Conservation (phyloP, 1,284 basidiomycete genomes). For the Malassezia sympodialis region DNA sequence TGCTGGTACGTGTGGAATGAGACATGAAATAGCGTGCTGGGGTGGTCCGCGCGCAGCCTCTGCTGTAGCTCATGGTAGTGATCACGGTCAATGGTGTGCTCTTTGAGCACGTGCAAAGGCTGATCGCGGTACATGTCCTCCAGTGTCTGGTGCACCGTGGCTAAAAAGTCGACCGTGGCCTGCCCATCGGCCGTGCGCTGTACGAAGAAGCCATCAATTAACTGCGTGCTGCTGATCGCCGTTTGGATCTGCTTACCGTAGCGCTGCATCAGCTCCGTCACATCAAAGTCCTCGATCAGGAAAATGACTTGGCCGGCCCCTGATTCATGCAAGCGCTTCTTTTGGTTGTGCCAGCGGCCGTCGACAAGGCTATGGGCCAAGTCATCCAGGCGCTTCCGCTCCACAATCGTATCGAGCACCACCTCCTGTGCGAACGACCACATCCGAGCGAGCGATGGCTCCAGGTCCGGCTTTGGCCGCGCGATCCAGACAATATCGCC, state of each 20-base stretch:
- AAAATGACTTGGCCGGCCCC: constrained; percentile 54
- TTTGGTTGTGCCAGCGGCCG: constrained; percentile 55
- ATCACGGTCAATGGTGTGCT: constrained; percentile 45
- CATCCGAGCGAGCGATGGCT: constrained; percentile 18
- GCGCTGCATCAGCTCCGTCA: constrained; percentile 37
- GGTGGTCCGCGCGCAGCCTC: constrained; percentile 46
- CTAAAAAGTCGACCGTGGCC: constrained; percentile 54
- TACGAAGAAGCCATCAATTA: constrained; percentile 55
- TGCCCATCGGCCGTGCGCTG: constrained; percentile 52
- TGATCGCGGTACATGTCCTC: constrained; percentile 34
- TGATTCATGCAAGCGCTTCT: constrained; percentile 53
- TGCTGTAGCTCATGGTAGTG: constrained; percentile 47
- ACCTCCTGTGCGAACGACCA: constrained; percentile 45
- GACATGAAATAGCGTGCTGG: constrained; percentile 48
- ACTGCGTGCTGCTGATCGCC: constrained; percentile 52
- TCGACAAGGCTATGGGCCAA: constrained; percentile 53
- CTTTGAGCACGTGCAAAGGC: constrained; percentile 51
- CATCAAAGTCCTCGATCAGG: constrained; percentile 54
- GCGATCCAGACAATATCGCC: constrained; percentile 58
- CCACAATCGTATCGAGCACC: constrained; percentile 55
- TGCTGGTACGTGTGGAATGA: constrained; percentile 51
- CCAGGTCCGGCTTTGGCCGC: constrained; percentile 39
- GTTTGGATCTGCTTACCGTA: constrained; percentile 48
- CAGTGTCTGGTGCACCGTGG: constrained; percentile 52
- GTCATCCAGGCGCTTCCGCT: constrained; percentile 56